Base-by-base conservation (phyloP, 2,329 filamentous ascomycete genomes). In the Colletotrichum lindemuthianum region DNA sequence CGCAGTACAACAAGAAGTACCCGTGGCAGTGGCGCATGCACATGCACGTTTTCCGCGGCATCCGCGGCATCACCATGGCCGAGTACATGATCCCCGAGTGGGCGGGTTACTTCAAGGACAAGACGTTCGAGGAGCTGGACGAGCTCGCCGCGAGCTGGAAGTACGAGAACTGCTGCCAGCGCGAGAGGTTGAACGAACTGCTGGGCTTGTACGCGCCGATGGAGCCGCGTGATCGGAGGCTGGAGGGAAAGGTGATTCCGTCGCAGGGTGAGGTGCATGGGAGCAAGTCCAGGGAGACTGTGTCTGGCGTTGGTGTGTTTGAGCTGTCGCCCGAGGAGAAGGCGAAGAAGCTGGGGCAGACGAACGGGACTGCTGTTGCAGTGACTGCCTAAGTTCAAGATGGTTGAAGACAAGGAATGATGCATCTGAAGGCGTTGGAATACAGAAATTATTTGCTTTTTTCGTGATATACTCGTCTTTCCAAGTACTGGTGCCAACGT, bases 101-200 rank as follows among this genome's bases (percentile, higher is more conserved):
- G 74, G 80, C 81, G 11, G 76, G 77, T 68, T 72, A 81, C 55
- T 85, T 84, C 67, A 69, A 72, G 51, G 76, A 71, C 43, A 78
- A 79, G 74, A 74, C 73, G 24, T 74, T 78, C 54, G 74, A 77
- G 13, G 77, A 82, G 59, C 69, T 84, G 41, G 81, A 84, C 63
- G 78, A 80, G 67, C 73, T 83, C 64, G 75, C 76, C 2, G 70
- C 70, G 24, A 84, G 82, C 68, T 86, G 85, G 71, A 78, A 76
- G 54, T 85, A 84, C 69, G 82, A 85, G 37, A 74, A 81, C 49
- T 86, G 83, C 70, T 67, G 82, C 49, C 80, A 83, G 69, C 74
- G 84, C 36, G 75, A 81, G 53, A 78, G 77, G 5, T 67, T 85
- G 69, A 85, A 84, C 70, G 74, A 78, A 68, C 10, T 68, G 11